Evolutionary conservation across 2,329 filamentous ascomycete species (phyloP).

Genomic region (Metarhizium robertsii): DNA sequence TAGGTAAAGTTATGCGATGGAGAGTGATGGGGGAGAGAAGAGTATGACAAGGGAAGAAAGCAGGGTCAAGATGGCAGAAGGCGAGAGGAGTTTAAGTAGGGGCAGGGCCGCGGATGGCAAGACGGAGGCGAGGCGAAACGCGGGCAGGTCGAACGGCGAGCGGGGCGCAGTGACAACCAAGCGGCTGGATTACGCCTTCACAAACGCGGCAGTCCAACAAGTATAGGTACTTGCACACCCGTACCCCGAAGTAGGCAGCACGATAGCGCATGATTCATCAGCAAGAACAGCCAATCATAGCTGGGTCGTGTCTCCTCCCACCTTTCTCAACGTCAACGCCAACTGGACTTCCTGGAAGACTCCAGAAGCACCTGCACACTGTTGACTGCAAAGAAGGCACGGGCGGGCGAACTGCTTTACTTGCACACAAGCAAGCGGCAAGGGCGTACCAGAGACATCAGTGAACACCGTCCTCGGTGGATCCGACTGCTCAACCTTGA

Average conservation of each 20-base stretch:
- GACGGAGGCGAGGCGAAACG: constrained; percentile 11
- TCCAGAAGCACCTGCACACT: constrained; percentile 23
- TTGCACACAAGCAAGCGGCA: too few species aligned
- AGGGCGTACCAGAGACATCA: too few species aligned
- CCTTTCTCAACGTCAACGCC: too few species aligned
- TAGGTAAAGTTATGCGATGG: constrained; percentile 3
- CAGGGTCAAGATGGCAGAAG: constrained; percentile 7
- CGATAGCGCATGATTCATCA: constrained; percentile 26
- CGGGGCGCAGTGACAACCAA: constrained; percentile 20
- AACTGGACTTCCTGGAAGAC: constrained; percentile 20
- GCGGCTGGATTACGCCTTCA: constrained; percentile 12
- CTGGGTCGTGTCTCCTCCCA: too few species aligned
- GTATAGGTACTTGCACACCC: neutral
- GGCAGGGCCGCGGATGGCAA: constrained; percentile 9
- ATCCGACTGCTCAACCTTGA: constrained; percentile 1
- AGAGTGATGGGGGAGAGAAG: constrained; percentile 6
- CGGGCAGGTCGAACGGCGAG: constrained; percentile 1
- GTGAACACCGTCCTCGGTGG: constrained; percentile 7
- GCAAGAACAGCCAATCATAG: constrained; percentile 16
- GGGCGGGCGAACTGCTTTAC: too few species aligned
- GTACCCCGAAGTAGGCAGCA: neutral
- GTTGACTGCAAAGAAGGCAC: too few species aligned
- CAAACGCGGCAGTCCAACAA: constrained; percentile 7
- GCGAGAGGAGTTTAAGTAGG: constrained; percentile 23
- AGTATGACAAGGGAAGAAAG: constrained; percentile 10